phyloP scores from a whole-genome alignment of 768 basidiomycete genomes.

The Ramaria sp. region DNA sequence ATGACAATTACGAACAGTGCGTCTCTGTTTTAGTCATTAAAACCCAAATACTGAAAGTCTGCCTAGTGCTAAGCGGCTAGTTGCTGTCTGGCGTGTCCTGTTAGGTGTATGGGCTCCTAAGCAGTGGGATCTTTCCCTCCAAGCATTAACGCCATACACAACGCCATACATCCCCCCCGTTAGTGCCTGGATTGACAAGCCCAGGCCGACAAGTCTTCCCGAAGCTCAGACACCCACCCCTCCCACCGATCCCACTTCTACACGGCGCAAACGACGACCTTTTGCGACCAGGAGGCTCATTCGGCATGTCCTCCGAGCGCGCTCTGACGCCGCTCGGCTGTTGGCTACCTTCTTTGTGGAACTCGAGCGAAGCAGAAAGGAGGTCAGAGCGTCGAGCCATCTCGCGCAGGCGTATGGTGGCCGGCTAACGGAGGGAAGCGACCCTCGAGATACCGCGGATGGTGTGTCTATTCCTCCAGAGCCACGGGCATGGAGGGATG shows the following conservation, averaged over 20 bases:
- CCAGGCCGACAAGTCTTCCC: slow-evolving; percentile 15
- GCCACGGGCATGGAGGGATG: slow-evolving; percentile 46
- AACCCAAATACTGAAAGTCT: background rate
- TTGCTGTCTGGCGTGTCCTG: slow-evolving; percentile 94
- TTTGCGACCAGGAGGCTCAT: slow-evolving; percentile 78
- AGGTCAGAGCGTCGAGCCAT: slow-evolving; percentile 43
- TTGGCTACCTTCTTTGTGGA: slow-evolving; percentile 65
- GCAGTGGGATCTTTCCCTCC: slow-evolving; percentile 66
- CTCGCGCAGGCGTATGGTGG: slow-evolving; percentile 34
- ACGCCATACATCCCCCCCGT: slow-evolving; percentile 54
- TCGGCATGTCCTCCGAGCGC: slow-evolving; percentile 78
- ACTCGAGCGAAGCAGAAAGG: slow-evolving; percentile 34
- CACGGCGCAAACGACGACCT: slow-evolving; percentile 23
- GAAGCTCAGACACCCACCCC: slow-evolving; percentile 15
- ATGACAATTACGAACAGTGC: slow-evolving; percentile 75
- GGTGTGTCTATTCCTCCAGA: slow-evolving; percentile 17
- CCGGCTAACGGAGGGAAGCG: slow-evolving; percentile 22
- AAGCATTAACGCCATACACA: slow-evolving; percentile 66
- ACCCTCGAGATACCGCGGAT: slow-evolving; percentile 14
- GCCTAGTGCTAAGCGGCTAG: slow-evolving; percentile 68
- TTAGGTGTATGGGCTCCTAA: slow-evolving; percentile 90
- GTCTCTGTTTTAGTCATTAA: slow-evolving; percentile 17
- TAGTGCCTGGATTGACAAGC: slow-evolving; percentile 60
- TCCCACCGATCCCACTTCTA: slow-evolving; percentile 13
- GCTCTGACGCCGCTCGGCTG: slow-evolving; percentile 72